These are phyloP conservation scores for Lycium ferocissimum DNA, from an alignment of 257 asterid genomes.

Conservation along the genomic window DNA sequence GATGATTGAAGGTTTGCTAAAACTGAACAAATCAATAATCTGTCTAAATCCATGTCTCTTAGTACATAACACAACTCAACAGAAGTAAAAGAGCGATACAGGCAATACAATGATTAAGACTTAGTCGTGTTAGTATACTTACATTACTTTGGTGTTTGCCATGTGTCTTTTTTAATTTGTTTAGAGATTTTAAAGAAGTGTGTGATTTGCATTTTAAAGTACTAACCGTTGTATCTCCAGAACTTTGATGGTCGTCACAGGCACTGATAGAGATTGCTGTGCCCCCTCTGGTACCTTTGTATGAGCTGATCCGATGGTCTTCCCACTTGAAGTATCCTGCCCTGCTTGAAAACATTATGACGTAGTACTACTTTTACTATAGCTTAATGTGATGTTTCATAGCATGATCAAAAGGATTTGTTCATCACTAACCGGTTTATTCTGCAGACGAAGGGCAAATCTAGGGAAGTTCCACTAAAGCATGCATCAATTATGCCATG, in stretches of 20 bases:
- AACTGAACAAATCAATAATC: not conserved
- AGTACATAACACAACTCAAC: not conserved
- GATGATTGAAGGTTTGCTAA: slow-evolving; percentile 21
- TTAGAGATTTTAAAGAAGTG: not conserved
- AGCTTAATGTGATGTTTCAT: not conserved
- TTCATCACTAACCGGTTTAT: slow-evolving; percentile 55
- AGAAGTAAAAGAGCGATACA: not conserved
- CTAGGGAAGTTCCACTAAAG: slow-evolving; percentile 79
- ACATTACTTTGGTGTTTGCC: not conserved
- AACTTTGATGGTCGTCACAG: slow-evolving; percentile 82
- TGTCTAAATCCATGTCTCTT: not conserved
- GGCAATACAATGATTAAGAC: not conserved
- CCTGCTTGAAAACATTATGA: slow-evolving; percentile 38
- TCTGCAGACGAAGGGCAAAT: slow-evolving; percentile 66
- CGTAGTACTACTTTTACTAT: slow-evolving; percentile 9
- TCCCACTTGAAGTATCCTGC: slow-evolving; percentile 59
- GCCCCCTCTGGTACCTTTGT: slow-evolving; percentile 79
- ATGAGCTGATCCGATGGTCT: slow-evolving; percentile 55
- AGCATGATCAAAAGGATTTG: not conserved
- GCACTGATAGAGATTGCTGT: slow-evolving; percentile 75
- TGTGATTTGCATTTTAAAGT: not conserved
- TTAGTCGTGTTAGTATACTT: not conserved
- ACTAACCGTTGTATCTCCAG: slow-evolving; percentile 82
- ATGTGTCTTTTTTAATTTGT: not conserved
- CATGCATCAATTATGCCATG: slow-evolving; percentile 86